Conservation (phyloP, 176 grass and related monocot species). For the Poa annua region DNA sequence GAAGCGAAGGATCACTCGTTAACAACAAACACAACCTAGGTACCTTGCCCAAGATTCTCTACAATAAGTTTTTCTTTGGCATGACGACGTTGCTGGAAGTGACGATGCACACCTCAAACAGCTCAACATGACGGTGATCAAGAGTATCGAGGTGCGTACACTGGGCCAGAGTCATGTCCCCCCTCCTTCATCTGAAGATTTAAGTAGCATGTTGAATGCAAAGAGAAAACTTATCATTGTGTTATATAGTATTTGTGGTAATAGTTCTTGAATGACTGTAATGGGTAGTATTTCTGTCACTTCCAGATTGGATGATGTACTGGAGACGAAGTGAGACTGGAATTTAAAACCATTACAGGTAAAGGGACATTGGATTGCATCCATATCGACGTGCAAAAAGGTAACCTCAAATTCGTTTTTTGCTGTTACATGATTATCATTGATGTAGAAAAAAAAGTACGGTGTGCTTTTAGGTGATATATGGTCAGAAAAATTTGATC, state of each 20-base stretch:
- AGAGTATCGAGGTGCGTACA: no score
- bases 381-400: conserved; percentile 78
- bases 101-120: no score
- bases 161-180: no score
- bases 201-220: no score
- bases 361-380: conserved; percentile 96
- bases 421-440: neutral
- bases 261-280: conserved; percentile 9
- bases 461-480: neutral
- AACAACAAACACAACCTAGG: no score
- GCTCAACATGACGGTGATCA: no score
- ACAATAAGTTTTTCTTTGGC: no score
- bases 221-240: no score
- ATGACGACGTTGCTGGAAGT: no score
- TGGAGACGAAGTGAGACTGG: conserved; percentile 89
- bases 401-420: conserved; percentile 44
- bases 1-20: no score
- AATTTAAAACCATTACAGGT: conserved; percentile 79
- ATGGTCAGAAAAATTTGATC: neutral
- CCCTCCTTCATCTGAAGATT: no score
- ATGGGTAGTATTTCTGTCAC: conserved; percentile 29
- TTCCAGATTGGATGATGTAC: conserved; percentile 82
- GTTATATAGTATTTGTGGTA: conserved; percentile 10
- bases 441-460: conserved; percentile 10
- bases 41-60: no score